Conservation (phyloP, 768 basidiomycete genomes). For the Suillus tomentosus region DNA sequence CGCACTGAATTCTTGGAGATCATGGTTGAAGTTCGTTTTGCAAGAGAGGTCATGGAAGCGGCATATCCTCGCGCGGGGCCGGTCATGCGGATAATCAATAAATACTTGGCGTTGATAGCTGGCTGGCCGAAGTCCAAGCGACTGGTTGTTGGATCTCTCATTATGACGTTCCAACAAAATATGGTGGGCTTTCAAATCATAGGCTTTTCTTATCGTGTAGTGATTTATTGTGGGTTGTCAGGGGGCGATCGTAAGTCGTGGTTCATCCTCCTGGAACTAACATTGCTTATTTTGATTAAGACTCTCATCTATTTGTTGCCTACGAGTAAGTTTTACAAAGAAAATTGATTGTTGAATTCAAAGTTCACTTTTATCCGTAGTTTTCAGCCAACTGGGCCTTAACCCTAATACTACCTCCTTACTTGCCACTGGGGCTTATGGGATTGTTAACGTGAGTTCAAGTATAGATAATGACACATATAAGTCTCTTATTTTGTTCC, state of each 20-base stretch:
- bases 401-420: slow-evolving; percentile 40
- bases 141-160: slow-evolving; percentile 31
- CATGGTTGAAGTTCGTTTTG: slow-evolving; percentile 36
- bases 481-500: background rate
- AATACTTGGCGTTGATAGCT: slow-evolving; percentile 28
- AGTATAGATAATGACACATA: too few species aligned
- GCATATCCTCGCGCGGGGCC: slow-evolving; percentile 26
- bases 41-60: slow-evolving; percentile 23
- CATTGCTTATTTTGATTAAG: slow-evolving; percentile 18
- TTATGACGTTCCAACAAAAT: slow-evolving; percentile 37
- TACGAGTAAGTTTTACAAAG: background rate
- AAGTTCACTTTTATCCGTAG: slow-evolving; percentile 25
- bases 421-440: slow-evolving; percentile 44
- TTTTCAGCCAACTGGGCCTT: slow-evolving; percentile 44
- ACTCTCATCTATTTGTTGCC: slow-evolving; percentile 32
- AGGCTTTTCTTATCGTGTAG: background rate
- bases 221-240: slow-evolving; percentile 11
- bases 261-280: background rate
- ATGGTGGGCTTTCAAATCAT: slow-evolving; percentile 23
- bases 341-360: background rate
- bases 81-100: slow-evolving; percentile 21
- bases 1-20: slow-evolving; percentile 43
- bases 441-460: slow-evolving; percentile 33
- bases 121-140: slow-evolving; percentile 36
- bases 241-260: slow-evolving; percentile 29